A percentile compares a stretch with the other conserved stretches of the same genome.
These are phyloP conservation scores for Punica granatum DNA, from an alignment of 345 rosid genomes.

Conservation along the genomic window DNA sequence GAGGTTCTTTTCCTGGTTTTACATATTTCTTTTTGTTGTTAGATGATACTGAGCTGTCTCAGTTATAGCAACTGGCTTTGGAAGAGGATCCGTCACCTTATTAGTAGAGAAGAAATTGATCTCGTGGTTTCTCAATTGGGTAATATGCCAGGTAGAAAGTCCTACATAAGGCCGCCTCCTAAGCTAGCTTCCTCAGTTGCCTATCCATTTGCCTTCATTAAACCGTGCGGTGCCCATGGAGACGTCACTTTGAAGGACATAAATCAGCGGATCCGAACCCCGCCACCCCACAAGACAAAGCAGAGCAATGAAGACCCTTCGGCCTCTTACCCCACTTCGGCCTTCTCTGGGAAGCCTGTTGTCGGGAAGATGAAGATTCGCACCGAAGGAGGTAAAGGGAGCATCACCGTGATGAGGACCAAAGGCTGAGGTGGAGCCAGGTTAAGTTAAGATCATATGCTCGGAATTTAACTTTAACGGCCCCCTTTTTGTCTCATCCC, in stretches of 20 bases:
- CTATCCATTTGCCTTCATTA: constrained; percentile 89
- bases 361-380: constrained; percentile 95
- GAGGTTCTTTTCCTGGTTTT: constrained; percentile 37
- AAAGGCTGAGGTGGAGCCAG: constrained; percentile 45
- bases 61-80: background rate
- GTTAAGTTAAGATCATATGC: background rate
- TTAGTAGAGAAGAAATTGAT: background rate
- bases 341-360: constrained; percentile 97
- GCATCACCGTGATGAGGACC: constrained; percentile 96
- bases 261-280: constrained; percentile 71
- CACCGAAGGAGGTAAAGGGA: constrained; percentile 97
- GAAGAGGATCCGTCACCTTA: background rate
- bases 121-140: background rate
- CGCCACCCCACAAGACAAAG: constrained; percentile 51
- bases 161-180: constrained; percentile 51
- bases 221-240: constrained; percentile 85
- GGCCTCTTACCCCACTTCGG: constrained; percentile 69
- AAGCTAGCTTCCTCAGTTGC: constrained; percentile 71
- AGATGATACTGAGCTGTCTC: background rate
- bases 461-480: constrained; percentile 7
- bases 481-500: constrained; percentile 17
- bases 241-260: constrained; percentile 94
- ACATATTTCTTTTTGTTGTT: background rate
- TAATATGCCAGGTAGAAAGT: constrained; percentile 52
- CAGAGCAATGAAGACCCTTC: constrained; percentile 41